A percentile compares a stretch with the other conserved stretches of the same genome.
Evolutionary conservation across 805 yeast species (phyloP).

Genomic region (Ogataea pini): DNA sequence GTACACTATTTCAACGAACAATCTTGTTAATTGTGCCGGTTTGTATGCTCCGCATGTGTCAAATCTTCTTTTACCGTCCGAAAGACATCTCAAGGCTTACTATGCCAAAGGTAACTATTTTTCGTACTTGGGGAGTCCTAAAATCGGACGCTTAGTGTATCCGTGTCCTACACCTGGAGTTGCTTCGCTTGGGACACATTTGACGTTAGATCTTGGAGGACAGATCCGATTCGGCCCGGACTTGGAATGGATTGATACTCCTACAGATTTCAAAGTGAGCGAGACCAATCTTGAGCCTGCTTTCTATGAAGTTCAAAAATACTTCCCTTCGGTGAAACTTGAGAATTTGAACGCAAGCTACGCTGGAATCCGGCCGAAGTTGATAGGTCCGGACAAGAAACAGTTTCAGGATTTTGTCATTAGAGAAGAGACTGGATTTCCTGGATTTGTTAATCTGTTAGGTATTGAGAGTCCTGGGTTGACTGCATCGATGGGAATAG

Average conservation of each 20-base stretch:
- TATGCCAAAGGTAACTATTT: constrained; percentile 89
- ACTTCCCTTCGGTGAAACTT: constrained; percentile 59
- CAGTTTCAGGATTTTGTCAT: constrained; percentile 74
- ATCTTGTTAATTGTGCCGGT: constrained; percentile 79
- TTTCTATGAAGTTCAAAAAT: constrained; percentile 54
- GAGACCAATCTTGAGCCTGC: constrained; percentile 54
- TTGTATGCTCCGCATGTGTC: constrained; percentile 70
- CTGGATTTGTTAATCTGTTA: constrained; percentile 76
- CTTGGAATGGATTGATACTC: constrained; percentile 69
- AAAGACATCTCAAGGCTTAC: constrained; percentile 55
- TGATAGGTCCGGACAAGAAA: constrained; percentile 45
- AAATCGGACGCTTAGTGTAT: constrained; percentile 60
- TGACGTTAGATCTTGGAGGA: constrained; percentile 81
- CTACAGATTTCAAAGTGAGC: constrained; percentile 50
- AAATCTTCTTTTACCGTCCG: constrained; percentile 65
- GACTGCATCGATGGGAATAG: constrained; percentile 82
- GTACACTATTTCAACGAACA: constrained; percentile 50
- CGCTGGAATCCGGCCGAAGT: constrained; percentile 83
- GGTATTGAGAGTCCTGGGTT: constrained; percentile 93
- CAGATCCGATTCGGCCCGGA: constrained; percentile 87
- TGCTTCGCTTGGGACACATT: constrained; percentile 83
- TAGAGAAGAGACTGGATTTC: constrained; percentile 64
- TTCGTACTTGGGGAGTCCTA: constrained; percentile 45
- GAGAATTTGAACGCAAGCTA: constrained; percentile 64
- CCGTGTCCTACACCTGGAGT: constrained; percentile 76